Conservation (phyloP, 192 early-diverging fungal species). For the Backusella mclennaniae region DNA sequence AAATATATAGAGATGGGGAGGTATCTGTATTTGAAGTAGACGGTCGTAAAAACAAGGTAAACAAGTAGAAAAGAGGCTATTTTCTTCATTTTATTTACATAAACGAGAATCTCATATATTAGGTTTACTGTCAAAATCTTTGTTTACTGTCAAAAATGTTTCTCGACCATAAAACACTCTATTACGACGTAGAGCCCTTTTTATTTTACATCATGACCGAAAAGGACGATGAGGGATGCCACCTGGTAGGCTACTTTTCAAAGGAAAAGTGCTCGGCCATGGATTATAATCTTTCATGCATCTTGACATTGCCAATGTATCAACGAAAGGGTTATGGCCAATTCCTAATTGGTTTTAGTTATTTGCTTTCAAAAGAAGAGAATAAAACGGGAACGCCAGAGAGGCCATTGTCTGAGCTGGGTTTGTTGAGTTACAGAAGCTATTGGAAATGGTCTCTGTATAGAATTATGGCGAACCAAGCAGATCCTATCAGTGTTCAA, state of each 20-base stretch:
- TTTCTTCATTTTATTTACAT: neutral
- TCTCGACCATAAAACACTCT: constrained; percentile 95
- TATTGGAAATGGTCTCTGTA: constrained; percentile 84
- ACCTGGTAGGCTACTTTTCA: constrained; percentile 98
- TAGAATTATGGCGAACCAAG: constrained; percentile 59
- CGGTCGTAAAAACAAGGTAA: constrained; percentile 90
- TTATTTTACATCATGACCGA: constrained; percentile 97
- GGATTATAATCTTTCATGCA: constrained; percentile 91
- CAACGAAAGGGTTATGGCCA: constrained; percentile 91
- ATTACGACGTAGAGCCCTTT: constrained; percentile 98
- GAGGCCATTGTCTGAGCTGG: constrained; percentile 87
- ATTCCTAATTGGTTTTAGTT: constrained; percentile 88
- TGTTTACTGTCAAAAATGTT: constrained; percentile 97
- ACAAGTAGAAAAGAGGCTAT: neutral
- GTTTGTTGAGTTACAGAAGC: constrained; percentile 78
- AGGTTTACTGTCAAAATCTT: constrained; percentile 96
- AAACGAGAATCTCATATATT: neutral
- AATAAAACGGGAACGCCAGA: constrained; percentile 85
- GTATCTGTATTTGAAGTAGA: constrained; percentile 96
- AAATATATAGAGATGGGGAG: constrained; percentile 87
- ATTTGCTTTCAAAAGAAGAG: constrained; percentile 68
- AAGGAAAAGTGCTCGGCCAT: constrained; percentile 72
- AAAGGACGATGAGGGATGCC: constrained; percentile 68
- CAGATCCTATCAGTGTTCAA: constrained; percentile 49
- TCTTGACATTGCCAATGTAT: constrained; percentile 81